These are phyloP conservation scores for Gillenia trifoliata DNA, from an alignment of 306 rosid species.

Conservation along the genomic window DNA sequence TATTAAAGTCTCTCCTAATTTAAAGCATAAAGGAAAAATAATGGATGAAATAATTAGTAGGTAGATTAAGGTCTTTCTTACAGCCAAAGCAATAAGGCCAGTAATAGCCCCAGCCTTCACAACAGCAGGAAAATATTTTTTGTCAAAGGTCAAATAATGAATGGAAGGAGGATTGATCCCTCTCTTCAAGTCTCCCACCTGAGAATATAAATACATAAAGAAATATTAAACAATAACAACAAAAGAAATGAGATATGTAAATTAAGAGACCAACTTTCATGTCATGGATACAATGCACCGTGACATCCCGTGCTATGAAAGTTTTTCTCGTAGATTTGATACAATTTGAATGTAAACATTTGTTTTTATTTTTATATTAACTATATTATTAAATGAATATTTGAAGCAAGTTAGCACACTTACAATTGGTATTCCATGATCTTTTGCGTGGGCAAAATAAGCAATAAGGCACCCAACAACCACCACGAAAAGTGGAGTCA, in stretches of 20 bases:
- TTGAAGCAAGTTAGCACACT: constrained; percentile 18
- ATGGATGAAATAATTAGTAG: background rate
- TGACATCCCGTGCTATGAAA: too few relatives aligned
- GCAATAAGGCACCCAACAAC: constrained; percentile 50
- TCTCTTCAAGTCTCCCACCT: constrained; percentile 79
- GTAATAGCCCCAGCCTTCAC: constrained; percentile 49
- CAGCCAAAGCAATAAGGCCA: constrained; percentile 73
- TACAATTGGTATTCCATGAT: constrained; percentile 71
- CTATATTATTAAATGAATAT: too few relatives aligned
- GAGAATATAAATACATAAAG: background rate
- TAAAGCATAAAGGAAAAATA: too few relatives aligned
- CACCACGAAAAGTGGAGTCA: constrained; percentile 63
- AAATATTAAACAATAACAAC: background rate
- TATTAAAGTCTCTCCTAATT: too few relatives aligned
- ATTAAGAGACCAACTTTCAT: background rate
- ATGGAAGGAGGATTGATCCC: constrained; percentile 74
- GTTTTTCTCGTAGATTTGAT: too few relatives aligned
- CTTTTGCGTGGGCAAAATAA: constrained; percentile 41
- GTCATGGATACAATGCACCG: too few relatives aligned
- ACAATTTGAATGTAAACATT: too few relatives aligned
- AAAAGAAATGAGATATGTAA: background rate
- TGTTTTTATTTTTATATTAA: too few relatives aligned
- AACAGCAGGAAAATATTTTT: constrained; percentile 39
- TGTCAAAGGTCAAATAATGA: constrained; percentile 41
- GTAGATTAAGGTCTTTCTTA: constrained; percentile 23